phyloP scores from a whole-genome alignment of 345 rosid genomes.

The Brassica rapa region DNA sequence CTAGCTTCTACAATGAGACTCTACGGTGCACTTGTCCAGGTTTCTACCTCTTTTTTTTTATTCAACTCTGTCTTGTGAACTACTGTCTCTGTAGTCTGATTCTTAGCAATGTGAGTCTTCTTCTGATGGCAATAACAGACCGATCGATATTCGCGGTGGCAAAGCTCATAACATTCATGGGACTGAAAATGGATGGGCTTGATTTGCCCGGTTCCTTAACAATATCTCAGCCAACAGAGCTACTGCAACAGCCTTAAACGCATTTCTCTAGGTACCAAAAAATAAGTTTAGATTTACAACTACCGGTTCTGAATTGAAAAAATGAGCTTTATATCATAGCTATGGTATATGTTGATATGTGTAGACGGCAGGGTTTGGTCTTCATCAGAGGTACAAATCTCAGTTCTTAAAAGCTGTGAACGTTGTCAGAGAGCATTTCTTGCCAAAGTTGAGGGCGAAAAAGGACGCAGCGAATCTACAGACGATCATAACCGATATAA shows the following conservation, averaged over 20 bases:
- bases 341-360: constrained; percentile 1
- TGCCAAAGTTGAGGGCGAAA: constrained; percentile 52
- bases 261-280: constrained; percentile 48
- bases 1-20: constrained; percentile 69
- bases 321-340: background rate
- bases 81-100: background rate
- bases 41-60: background rate
- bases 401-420: constrained; percentile 70
- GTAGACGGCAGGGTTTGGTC: constrained; percentile 82
- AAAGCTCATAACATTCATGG: constrained; percentile 69
- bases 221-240: constrained; percentile 57
- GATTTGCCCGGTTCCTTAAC: constrained; percentile 75
- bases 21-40: constrained; percentile 62
- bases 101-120: constrained; percentile 13
- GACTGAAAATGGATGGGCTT: constrained; percentile 73
- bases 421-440: constrained; percentile 56
- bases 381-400: constrained; percentile 58
- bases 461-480: constrained; percentile 50
- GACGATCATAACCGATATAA: constrained; percentile 48
- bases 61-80: background rate
- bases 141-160: constrained; percentile 50
- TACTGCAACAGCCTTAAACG: constrained; percentile 71
- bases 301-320: background rate
- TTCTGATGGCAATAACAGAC: constrained; percentile 53
- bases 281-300: background rate